These are phyloP conservation scores for Orbilia blumenaviensis DNA, from an alignment of 2,329 filamentous ascomycete species.

Conservation along the genomic window DNA sequence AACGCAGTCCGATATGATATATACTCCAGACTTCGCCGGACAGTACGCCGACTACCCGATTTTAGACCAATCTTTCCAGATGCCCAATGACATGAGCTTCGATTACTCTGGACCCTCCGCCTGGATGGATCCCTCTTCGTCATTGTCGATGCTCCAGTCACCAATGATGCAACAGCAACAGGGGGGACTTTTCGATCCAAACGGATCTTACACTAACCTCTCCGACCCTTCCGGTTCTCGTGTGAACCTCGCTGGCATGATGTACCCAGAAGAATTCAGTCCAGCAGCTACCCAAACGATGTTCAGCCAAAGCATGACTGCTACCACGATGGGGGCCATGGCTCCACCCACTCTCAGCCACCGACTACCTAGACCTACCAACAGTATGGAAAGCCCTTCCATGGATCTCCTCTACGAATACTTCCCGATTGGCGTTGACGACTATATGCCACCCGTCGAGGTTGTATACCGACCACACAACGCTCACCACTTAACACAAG, in stretches of 20 bases:
- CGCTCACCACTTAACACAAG: conserved; percentile 49
- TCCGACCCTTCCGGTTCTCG: conserved; percentile 31
- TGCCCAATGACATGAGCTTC: conserved; percentile 33
- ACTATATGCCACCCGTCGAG: conserved; percentile 47
- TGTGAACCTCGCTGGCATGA: conserved; percentile 36
- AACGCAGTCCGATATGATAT: conserved; percentile 29
- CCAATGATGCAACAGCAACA: conserved; percentile 29
- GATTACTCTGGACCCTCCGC: conserved; percentile 23
- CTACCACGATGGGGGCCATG: conserved; percentile 34
- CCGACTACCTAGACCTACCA: not conserved
- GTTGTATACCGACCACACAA: conserved; percentile 49
- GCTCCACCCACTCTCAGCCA: conserved; percentile 26
- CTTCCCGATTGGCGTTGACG: conserved; percentile 46
- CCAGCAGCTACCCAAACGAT: conserved; percentile 29
- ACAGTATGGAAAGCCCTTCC: conserved; percentile 35
- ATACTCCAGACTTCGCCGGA: conserved; percentile 24
- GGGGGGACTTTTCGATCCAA: conserved; percentile 7
- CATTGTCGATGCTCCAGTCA: conserved; percentile 27
- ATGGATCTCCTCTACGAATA: conserved; percentile 53
- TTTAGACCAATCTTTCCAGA: conserved; percentile 14
- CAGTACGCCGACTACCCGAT: conserved; percentile 34
- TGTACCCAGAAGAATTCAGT: conserved; percentile 34
- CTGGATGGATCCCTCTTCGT: conserved; percentile 35
- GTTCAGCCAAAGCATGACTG: conserved; percentile 12
- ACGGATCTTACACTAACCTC: conserved; percentile 27